Conservation (phyloP, 179 eudicot genomes). For the Amaranthus tricolor region DNA sequence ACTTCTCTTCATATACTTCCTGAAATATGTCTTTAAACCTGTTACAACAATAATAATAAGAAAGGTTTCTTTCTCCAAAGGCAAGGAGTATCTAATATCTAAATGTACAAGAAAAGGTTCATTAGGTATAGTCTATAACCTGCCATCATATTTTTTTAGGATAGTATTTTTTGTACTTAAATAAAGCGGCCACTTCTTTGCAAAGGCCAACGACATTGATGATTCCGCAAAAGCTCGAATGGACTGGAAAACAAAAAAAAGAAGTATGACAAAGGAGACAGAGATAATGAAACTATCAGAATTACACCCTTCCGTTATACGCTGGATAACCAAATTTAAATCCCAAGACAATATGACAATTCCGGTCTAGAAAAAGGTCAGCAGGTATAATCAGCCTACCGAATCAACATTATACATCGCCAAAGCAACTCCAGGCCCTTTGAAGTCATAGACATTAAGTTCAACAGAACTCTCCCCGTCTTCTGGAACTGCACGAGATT, state of each 20-base stretch:
- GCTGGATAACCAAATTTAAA: neutral
- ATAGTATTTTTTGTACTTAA: conserved; percentile 95
- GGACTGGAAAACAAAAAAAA: conserved; percentile 47
- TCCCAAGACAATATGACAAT: conserved; percentile 21
- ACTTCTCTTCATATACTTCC: conserved; percentile 88
- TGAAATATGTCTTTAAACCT: conserved; percentile 98
- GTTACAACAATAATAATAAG: conserved; percentile 8
- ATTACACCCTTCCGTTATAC: neutral
- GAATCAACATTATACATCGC: conserved; percentile 96
- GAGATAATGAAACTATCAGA: conserved; percentile 6
- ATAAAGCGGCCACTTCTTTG: conserved; percentile 97
- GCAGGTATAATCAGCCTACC: conserved; percentile 30
- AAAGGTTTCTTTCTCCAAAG: neutral
- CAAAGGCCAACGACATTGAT: conserved; percentile 84
- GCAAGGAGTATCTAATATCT: neutral
- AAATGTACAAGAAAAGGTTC: neutral
- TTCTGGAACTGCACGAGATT: conserved; percentile 61
- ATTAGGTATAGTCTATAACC: conserved; percentile 38
- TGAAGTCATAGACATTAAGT: conserved; percentile 77
- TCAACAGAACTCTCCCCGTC: conserved; percentile 69
- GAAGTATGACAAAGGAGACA: conserved; percentile 15
- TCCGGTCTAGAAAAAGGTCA: too few relatives aligned
- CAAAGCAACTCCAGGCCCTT: conserved; percentile 93
- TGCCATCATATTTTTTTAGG: conserved; percentile 97
- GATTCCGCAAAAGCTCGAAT: conserved; percentile 93